These are phyloP conservation scores for Solanum sejunctum DNA, from an alignment of 257 asterid genomes.

Conservation along the genomic window DNA sequence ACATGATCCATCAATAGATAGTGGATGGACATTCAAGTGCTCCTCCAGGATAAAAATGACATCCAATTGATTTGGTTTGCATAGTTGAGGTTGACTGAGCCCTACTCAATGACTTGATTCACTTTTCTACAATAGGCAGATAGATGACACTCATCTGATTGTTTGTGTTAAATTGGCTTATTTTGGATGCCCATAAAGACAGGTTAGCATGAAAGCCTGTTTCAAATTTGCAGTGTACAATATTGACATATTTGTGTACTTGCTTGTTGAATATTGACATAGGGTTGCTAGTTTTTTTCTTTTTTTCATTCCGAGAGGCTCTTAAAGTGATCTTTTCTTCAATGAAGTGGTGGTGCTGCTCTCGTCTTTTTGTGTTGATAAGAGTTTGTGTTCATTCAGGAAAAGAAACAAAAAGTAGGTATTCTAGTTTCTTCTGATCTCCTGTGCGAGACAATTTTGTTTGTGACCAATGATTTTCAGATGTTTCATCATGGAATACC, in stretches of 20 bases:
- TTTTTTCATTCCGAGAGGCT: background rate
- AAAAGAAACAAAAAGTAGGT: background rate
- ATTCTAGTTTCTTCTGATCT: background rate
- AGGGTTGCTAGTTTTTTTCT: background rate
- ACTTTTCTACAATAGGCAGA: background rate
- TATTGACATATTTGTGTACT: background rate
- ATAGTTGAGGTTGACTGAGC: background rate
- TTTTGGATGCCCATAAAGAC: background rate
- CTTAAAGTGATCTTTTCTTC: background rate
- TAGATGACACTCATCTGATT: background rate
- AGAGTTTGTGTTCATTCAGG: background rate
- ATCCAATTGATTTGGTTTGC: background rate
- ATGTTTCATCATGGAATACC: background rate
- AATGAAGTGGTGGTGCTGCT: no score
- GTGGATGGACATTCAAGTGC: background rate
- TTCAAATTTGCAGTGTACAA: background rate
- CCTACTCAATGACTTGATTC: background rate
- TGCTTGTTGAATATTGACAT: background rate
- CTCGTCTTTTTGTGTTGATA: background rate
- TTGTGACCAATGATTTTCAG: background rate
- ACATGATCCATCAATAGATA: conserved; percentile 68
- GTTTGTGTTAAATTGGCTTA: background rate
- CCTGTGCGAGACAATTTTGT: background rate
- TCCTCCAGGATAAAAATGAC: background rate
- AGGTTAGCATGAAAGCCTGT: background rate